Evolutionary conservation across 176 grass and related monocot species (phyloP), one percentile per base, ranked within the genome.

Genomic region (Aegilops longissima): DNA sequence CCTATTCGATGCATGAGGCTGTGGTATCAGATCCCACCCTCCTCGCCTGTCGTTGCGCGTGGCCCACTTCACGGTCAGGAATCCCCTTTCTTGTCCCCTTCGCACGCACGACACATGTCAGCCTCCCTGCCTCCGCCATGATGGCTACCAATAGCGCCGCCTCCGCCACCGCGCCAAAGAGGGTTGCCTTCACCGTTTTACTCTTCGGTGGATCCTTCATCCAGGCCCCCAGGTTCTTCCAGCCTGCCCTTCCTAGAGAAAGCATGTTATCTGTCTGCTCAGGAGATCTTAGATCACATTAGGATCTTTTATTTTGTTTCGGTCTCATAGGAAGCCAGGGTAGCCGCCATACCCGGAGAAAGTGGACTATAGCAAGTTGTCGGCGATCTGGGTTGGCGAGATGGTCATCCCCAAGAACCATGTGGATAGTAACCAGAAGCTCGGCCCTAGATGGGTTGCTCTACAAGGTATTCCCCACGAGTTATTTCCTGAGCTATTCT

Each of bases 401-500:
- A 91, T 91, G 73, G 95, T 98, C 12, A 86, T 95, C 31, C 93
- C 90, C 47, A 93, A 92, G 77, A 86, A 95, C 63, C 89, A 95
- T 84, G 89, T 71, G 30, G 93, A 98, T 77, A 95, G 96, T 86
- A 98, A 98, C 67, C 95, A 98, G 86, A 98, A 98, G 83, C 86
- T 94, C 16, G 92, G 13, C 47, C 93, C 34, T 89, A 52, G 93
- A 98, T 84, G 91, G 90, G n/a, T 94, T 98, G n/a, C 96, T 98
- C 45, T 88, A 92, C 25, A 95, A 98, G 93, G 93, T 95, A 80
- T 65, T 69, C 77, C 35, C 35, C 31, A 6, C 4, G 30, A 64
- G 40, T 30, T 78, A 38, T 39, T 82, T 6, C 38, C 49, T 25
- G 6, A 12, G n/a, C 52, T 75, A 25, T 11, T 30, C 25, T 36